Evolutionary conservation across 805 yeast species (phyloP), one percentile per base, ranked within the genome.

Genomic region (Lachancea mirantina): DNA sequence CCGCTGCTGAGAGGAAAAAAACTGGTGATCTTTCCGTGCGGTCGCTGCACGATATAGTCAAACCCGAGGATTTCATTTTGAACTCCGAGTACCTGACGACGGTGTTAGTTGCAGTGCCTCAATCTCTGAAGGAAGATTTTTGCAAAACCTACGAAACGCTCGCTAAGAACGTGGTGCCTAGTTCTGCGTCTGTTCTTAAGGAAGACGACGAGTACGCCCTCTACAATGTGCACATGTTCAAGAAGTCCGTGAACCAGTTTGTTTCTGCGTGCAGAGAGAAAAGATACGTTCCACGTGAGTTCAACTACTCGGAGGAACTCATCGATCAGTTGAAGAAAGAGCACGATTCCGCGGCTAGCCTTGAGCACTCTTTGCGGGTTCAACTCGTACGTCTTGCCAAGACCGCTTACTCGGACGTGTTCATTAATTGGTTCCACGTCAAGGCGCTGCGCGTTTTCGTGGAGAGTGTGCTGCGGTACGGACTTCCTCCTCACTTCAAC

Each of bases 391-490:
- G 96, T 53, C 70, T 92, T 40, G 78, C 94, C 2, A 77, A 77
- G 48, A 78, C 95, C 14, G 94, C 97, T n/a, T 92, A 81, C 57
- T 70, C 82, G 15, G 97, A 92, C 50, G 76, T 88, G 32, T 67
- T 83, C 41, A 69, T 84, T 46, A 76, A 81, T 43, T 87, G 96
- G 96, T 69, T 84, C 52, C 98, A 92, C 60, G 73, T 92, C 46
- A 87, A 87, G 61, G 76, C 84, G 4, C 69, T 92, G 34, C 77
- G 96, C 46, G 71, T 84, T 13, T 92, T 82, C 59, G 95, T 89
- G 23, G 99, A 92, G 64, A 74, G 87, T 31, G 95, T 92, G 10
- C 70, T 92, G 57, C 78, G 99, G 61, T 92, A 92, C 58, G 99
- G 99, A 1, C 72, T 92, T 43, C 99, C 98, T 21, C 96, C 97